Evolutionary conservation across 2,329 filamentous ascomycete species (phyloP).

Genomic region (Dendryphion nanum): DNA sequence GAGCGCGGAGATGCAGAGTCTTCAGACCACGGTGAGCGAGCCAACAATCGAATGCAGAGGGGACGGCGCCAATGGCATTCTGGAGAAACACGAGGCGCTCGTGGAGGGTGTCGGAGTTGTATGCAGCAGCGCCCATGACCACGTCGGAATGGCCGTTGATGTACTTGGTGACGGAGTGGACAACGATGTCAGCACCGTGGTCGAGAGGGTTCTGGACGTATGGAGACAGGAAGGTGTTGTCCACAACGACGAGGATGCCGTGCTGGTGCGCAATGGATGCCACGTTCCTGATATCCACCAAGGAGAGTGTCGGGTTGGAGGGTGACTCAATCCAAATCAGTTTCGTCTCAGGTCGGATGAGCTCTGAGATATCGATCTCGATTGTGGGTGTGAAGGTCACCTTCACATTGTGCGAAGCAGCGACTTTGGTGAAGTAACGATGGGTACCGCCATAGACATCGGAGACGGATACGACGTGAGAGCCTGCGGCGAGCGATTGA

Average conservation of each 20-base stretch:
- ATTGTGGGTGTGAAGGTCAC: slow-evolving; percentile 95
- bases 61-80: slow-evolving; percentile 94
- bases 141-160: slow-evolving; percentile 98
- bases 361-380: slow-evolving; percentile 77
- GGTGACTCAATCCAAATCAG: slow-evolving; percentile 97
- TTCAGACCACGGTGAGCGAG: slow-evolving; percentile 95
- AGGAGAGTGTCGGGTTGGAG: slow-evolving; percentile 87
- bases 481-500: slow-evolving; percentile 85
- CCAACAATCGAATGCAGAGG: slow-evolving; percentile 95
- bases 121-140: slow-evolving; percentile 94
- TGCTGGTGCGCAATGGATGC: slow-evolving; percentile 79
- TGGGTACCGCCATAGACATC: slow-evolving; percentile 98
- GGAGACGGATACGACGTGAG: slow-evolving; percentile 92
- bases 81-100: slow-evolving; percentile 84
- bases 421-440: slow-evolving; percentile 98
- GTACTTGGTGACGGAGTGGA: slow-evolving; percentile 98
- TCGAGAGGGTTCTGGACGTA: slow-evolving; percentile 96
- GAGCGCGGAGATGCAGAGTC: slow-evolving; percentile 88
- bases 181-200: slow-evolving; percentile 92
- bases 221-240: slow-evolving; percentile 96
- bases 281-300: slow-evolving; percentile 90
- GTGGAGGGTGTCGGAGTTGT: slow-evolving; percentile 81
- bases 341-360: slow-evolving; percentile 87
- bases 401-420: slow-evolving; percentile 86
- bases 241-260: slow-evolving; percentile 93